These are phyloP conservation scores for Gossypium rotundifolium DNA, from an alignment of 345 rosid genomes.

Conservation along the genomic window DNA sequence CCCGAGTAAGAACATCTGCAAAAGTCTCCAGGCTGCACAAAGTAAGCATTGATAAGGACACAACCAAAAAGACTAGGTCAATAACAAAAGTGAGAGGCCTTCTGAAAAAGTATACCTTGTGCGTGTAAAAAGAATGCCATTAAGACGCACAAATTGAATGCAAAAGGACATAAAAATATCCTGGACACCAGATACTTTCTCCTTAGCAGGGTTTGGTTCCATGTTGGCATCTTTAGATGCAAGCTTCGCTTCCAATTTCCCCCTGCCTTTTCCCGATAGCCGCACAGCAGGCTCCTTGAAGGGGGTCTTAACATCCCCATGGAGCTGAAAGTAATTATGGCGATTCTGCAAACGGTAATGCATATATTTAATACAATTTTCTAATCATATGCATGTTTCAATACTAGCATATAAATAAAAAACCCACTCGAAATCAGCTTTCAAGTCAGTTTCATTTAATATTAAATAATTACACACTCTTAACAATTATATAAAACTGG, in stretches of 20 bases:
- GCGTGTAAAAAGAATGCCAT: conserved; percentile 93
- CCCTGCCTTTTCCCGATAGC: conserved; percentile 54
- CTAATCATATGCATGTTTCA: not conserved
- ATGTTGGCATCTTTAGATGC: conserved; percentile 40
- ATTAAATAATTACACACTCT: not conserved
- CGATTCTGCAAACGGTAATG: conserved; percentile 49
- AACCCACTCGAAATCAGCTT: not conserved
- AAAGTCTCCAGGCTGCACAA: conserved; percentile 84
- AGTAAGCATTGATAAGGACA: not conserved
- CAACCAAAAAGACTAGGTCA: not conserved
- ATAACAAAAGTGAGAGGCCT: conserved; percentile 6
- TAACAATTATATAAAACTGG: not conserved
- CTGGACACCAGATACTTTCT: conserved; percentile 30
- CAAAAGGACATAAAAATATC: conserved; percentile 62
- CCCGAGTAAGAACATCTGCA: conserved; percentile 60
- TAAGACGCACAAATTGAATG: conserved; percentile 72
- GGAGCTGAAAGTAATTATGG: conserved; percentile 55
- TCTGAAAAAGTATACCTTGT: conserved; percentile 51
- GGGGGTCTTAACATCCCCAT: conserved; percentile 38
- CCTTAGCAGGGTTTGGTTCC: conserved; percentile 45
- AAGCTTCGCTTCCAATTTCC: conserved; percentile 43
- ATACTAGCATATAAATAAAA: not conserved
- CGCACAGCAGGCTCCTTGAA: conserved; percentile 38
- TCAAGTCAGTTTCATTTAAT: not conserved
- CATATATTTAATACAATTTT: not conserved